These are phyloP conservation scores for Neonectria ditissima DNA, from an alignment of 2,329 filamentous ascomycete species.

Conservation along the genomic window DNA sequence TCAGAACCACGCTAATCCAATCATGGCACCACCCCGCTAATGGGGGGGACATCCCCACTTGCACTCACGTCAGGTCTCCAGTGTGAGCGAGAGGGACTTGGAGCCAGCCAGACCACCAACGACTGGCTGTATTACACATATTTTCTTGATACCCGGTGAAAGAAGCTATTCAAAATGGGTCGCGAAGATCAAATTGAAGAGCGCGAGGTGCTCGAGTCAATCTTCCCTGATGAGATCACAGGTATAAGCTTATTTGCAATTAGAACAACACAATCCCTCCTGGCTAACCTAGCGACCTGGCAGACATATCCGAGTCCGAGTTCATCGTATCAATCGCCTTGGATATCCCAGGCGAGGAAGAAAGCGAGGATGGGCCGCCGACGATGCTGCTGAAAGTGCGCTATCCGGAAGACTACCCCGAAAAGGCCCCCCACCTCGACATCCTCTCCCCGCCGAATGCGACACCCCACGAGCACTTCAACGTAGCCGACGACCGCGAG, in stretches of 20 bases:
- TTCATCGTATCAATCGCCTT: slow-evolving; percentile 89
- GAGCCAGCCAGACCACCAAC: slow-evolving; percentile 4
- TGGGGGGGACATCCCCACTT: slow-evolving; percentile 41
- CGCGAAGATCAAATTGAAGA: slow-evolving; percentile 94
- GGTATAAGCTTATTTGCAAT: slow-evolving; percentile 60
- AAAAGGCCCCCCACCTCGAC: slow-evolving; percentile 85
- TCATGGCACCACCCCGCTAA: slow-evolving; percentile 45
- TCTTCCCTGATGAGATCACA: slow-evolving; percentile 97
- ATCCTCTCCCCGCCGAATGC: slow-evolving; percentile 79
- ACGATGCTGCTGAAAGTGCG: slow-evolving; percentile 84
- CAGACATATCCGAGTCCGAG: slow-evolving; percentile 90
- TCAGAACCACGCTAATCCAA: slow-evolving; percentile 44
- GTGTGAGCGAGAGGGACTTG: slow-evolving; percentile 27
- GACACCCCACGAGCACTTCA: slow-evolving; percentile 77
- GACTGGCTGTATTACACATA: slow-evolving; percentile 5
- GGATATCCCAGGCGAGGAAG: slow-evolving; percentile 77
- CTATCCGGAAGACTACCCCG: slow-evolving; percentile 92
- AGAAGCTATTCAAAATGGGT: slow-evolving; percentile 61
- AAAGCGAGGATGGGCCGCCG: slow-evolving; percentile 68
- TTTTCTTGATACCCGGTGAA: slow-evolving; percentile 11
- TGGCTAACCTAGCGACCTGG: slow-evolving; percentile 25
- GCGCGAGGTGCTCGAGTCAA: slow-evolving; percentile 96
- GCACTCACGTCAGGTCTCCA: slow-evolving; percentile 33
- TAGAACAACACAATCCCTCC: not conserved
- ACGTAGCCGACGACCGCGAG: slow-evolving; percentile 82